Base-by-base conservation (phyloP, 768 basidiomycete genomes). In the Postia placenta region DNA sequence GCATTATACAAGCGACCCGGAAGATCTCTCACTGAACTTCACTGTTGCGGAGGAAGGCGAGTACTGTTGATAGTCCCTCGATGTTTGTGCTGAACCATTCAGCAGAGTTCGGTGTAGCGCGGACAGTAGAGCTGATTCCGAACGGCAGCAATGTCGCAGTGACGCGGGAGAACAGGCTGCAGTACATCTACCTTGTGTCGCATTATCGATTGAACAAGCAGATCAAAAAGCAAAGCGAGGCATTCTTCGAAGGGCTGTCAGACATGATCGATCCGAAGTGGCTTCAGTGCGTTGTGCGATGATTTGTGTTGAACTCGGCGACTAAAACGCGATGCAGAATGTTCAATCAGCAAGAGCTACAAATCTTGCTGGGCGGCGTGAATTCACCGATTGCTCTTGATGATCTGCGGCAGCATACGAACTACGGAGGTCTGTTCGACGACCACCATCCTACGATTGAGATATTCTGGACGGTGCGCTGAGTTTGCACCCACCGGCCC, bases 331-430 rank as follows among this genome's bases (percentile, higher is more conserved):
- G 0, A 15, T 20, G 23, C 53, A 89, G 92, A 39, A 94, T 98
- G 90, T 99, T 98, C 69, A 95, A 97, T 64, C 94, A 95, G 56
- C 87, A 91, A 62, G 96, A 98, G 65, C 73, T 97, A 3, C 92
- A 93, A 62, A 85, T 95, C 42, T 72, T 98, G 1, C 74, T 99
- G 5, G 94, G 94, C 0, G 92, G 91, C 5, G 87, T 88, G 26
- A 87, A 94, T 51, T 73, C 88, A 0, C 85, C 87, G 0, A 84
- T 95, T 41, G 87, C 94, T 60, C 55, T 97, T 6, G 81, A 85
- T 14, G 94, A 99, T 64, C 66, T 97, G 50, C 72, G 83, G 49
- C 59, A 63, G 7, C 73, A 98, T 58, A 90, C 90, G 0, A 77
- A 83, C 44, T 92, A 95, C 53, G 91, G 92, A 1, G 92, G 93